phyloP scores from a whole-genome alignment of 495 filamentous ascomycete species.

The Penicillium cinerascens region DNA sequence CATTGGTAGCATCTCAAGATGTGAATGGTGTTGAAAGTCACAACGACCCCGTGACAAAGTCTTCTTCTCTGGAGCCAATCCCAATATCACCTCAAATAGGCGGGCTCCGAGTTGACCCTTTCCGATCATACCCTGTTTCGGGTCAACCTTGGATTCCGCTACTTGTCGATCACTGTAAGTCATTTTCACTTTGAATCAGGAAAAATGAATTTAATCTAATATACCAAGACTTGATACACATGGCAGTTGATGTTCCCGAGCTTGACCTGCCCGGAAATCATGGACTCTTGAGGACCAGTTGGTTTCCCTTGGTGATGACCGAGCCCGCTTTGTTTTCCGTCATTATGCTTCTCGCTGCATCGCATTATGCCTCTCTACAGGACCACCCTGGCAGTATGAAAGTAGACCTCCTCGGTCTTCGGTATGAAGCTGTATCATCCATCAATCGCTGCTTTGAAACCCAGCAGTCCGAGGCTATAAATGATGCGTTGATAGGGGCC shows the following conservation, averaged over 20 bases:
- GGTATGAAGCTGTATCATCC: slow-evolving; percentile 28
- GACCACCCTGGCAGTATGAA: slow-evolving; percentile 8
- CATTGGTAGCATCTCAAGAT: not conserved
- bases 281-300: slow-evolving; percentile 39
- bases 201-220: not conserved
- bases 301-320: slow-evolving; percentile 44
- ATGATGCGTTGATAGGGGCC: slow-evolving; percentile 39
- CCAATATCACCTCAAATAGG: slow-evolving; percentile 23
- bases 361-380: slow-evolving; percentile 34
- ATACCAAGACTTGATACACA: slow-evolving; percentile 35
- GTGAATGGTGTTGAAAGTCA: not conserved
- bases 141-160: slow-evolving; percentile 25
- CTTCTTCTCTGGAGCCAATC: not conserved
- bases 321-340: slow-evolving; percentile 42
- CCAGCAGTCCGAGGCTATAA: slow-evolving; percentile 7
- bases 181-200: not conserved
- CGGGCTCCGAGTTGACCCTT: slow-evolving; percentile 38
- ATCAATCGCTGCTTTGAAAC: slow-evolving; percentile 31
- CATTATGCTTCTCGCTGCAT: slow-evolving; percentile 41
- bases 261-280: slow-evolving; percentile 33
- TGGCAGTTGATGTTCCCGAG: slow-evolving; percentile 47
- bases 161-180: slow-evolving; percentile 41
- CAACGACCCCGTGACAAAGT: not conserved
- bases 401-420: slow-evolving; percentile 33
- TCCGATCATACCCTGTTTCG: slow-evolving; percentile 32